Percentiles rank a stretch among this genome's conserved stretches.
phyloP scores from a whole-genome alignment of 1,139 yeast genomes.

The Pichia sp. region DNA sequence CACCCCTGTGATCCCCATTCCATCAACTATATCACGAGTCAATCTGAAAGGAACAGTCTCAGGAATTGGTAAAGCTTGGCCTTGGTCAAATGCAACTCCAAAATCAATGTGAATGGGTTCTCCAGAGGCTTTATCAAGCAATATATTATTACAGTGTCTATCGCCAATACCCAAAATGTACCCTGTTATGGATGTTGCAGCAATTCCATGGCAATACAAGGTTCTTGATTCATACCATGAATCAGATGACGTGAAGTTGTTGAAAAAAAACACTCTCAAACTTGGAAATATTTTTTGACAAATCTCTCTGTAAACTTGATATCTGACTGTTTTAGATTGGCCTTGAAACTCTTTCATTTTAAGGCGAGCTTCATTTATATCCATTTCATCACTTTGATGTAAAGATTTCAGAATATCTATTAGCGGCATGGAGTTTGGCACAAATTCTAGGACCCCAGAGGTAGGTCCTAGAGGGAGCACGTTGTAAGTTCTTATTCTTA shows the following conservation, averaged over 20 bases:
- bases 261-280: conserved; percentile 65
- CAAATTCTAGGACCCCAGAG: conserved; percentile 89
- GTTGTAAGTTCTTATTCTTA: conserved; percentile 76
- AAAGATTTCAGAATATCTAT: conserved; percentile 62
- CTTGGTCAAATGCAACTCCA: conserved; percentile 95
- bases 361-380: conserved; percentile 56
- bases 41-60: conserved; percentile 92
- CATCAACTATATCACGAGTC: conserved; percentile 88
- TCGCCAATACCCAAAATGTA: conserved; percentile 90
- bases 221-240: conserved; percentile 69
- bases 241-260: conserved; percentile 61
- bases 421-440: conserved; percentile 68
- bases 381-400: conserved; percentile 48
- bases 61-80: conserved; percentile 77
- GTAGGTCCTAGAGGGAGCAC: conserved; percentile 87
- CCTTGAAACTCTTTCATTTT: conserved; percentile 59
- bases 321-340: conserved; percentile 43
- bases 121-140: conserved; percentile 74
- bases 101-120: conserved; percentile 95
- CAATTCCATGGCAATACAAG: conserved; percentile 73
- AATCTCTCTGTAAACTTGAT: conserved; percentile 50
- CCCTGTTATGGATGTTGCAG: conserved; percentile 83
- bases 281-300: conserved; percentile 58
- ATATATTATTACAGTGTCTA: conserved; percentile 85
- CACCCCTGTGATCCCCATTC: conserved; percentile 80